Evolutionary conservation across 345 rosid species (phyloP), one percentile per base, ranked within the genome.

Genomic region (Melaleuca alternifolia): DNA sequence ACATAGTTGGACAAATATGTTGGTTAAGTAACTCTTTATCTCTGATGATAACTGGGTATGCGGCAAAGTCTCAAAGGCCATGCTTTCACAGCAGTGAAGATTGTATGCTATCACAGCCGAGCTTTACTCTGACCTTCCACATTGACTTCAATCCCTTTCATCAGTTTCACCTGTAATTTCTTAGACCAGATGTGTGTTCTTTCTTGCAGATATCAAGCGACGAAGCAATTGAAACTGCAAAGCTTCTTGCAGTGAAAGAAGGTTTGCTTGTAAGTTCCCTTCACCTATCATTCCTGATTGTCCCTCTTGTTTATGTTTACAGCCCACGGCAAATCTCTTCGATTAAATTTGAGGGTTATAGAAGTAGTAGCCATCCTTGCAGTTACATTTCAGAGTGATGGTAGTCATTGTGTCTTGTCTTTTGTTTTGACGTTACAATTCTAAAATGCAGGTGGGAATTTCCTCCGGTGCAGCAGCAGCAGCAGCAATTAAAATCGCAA

Each of bases 401-500:
- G 53, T 12, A 28, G 41, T 51, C 9, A 24, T 83, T 5, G 0
- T 6, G 53, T 51, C n/a, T n/a, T 53, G 41, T 83, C 84, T 82
- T 12, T 48, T 48, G 84, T 51, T 50, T 52, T 51, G 84, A 83
- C 15, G 56, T 83, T 53, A 5, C 53, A 28, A 5, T 50, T 50
- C 23, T n/a, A 1, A 51, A 83, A 83, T 87, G 82, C 89, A 97
- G 98, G 98, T 94, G 37, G 99, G 99, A 54, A 95, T 97, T 88
- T 97, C 98, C 85, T 97, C 99, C 0, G 99, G 99, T 54, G 98
- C 96, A 6, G 98, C 96, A 9, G 91, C 99, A 0, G 93, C 95
- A 1, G 98, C 98, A 30, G 98, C 97, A 84, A 93, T 97, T 51
- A 92, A 91, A 87, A 90, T 94, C 84, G 98, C 98, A 28, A 96